Evolutionary conservation across 108 stramenopile species (phyloP).

Genomic region (Fistulifera solaris): DNA sequence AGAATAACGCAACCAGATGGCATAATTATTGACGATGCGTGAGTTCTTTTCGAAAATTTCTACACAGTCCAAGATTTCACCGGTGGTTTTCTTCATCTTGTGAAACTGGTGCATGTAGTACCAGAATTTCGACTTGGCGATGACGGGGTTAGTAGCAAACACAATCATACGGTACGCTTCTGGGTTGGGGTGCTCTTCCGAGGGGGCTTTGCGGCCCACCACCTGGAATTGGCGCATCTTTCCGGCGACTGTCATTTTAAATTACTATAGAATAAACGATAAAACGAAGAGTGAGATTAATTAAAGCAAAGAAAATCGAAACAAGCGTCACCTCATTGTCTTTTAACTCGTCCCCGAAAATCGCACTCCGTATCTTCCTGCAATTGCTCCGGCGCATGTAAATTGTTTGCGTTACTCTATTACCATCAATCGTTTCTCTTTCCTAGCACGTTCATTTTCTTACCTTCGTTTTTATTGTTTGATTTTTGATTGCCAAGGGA

Average conservation of each 20-base stretch:
- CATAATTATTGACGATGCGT: constrained; percentile 98
- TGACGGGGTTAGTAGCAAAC: constrained; percentile 94
- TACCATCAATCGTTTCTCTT: too few species aligned
- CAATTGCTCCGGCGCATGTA: too few species aligned
- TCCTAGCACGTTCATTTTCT: too few species aligned
- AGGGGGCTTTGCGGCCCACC: constrained; percentile 97
- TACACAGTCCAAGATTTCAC: constrained; percentile 96
- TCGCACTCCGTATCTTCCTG: too few species aligned
- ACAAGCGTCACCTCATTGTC: too few species aligned
- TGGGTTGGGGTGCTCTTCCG: constrained; percentile 95
- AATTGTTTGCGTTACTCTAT: too few species aligned
- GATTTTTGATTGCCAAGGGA: too few species aligned
- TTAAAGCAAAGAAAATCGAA: not conserved
- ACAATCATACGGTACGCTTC: constrained; percentile 99
- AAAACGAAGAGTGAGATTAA: not conserved
- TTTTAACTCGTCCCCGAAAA: too few species aligned
- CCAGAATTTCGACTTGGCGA: constrained; percentile 99
- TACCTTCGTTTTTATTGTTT: too few species aligned
- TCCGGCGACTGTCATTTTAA: constrained; percentile 81
- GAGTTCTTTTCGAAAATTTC: constrained; percentile 96
- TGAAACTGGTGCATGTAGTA: constrained; percentile 99
- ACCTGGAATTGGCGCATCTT: constrained; percentile 96
- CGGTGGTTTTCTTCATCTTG: constrained; percentile 99
- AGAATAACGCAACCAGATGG: constrained; percentile 98
- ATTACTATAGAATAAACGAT: not conserved